These are phyloP conservation scores for Colletotrichum navitas DNA, from an alignment of 2,329 filamentous ascomycete genomes.

Conservation along the genomic window DNA sequence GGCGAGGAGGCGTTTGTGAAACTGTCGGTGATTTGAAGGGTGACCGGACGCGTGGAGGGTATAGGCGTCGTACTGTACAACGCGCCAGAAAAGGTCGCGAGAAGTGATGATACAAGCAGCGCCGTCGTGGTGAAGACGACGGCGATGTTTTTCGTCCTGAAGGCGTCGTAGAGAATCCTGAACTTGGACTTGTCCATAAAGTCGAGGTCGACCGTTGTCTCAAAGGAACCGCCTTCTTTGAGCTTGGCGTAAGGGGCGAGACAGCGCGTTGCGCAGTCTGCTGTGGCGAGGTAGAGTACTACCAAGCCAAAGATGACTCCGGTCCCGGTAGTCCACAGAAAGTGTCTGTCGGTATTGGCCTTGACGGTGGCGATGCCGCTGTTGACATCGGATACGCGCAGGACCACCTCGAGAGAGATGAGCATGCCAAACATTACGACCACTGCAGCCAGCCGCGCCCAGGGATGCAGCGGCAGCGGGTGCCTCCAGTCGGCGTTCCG, in stretches of 20 bases:
- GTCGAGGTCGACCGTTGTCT: constrained; percentile 49
- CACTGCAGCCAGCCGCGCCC: constrained; percentile 47
- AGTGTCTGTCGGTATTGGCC: constrained; percentile 47
- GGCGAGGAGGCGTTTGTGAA: constrained; percentile 47
- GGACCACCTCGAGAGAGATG: constrained; percentile 51
- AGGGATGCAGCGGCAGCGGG: constrained; percentile 49
- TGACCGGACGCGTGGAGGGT: constrained; percentile 44
- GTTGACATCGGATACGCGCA: constrained; percentile 48
- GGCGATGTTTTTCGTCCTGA: constrained; percentile 46
- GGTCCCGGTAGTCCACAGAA: constrained; percentile 53
- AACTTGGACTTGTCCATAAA: constrained; percentile 50
- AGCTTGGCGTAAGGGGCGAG: constrained; percentile 52
- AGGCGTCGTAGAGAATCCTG: constrained; percentile 47
- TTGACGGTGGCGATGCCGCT: constrained; percentile 50
- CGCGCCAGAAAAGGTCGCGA: constrained; percentile 50
- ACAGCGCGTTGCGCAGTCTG: constrained; percentile 50
- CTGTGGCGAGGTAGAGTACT: constrained; percentile 48
- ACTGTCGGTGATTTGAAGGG: constrained; percentile 48
- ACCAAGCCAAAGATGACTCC: constrained; percentile 48
- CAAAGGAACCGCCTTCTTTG: constrained; percentile 46
- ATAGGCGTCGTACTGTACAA: constrained; percentile 50
- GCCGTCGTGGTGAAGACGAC: constrained; percentile 48
- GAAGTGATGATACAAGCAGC: constrained; percentile 47
- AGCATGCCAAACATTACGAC: constrained; percentile 49
- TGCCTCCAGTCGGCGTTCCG: constrained; percentile 47